Base-by-base conservation (phyloP, 805 yeast species). In the Danielia reshetovae region DNA sequence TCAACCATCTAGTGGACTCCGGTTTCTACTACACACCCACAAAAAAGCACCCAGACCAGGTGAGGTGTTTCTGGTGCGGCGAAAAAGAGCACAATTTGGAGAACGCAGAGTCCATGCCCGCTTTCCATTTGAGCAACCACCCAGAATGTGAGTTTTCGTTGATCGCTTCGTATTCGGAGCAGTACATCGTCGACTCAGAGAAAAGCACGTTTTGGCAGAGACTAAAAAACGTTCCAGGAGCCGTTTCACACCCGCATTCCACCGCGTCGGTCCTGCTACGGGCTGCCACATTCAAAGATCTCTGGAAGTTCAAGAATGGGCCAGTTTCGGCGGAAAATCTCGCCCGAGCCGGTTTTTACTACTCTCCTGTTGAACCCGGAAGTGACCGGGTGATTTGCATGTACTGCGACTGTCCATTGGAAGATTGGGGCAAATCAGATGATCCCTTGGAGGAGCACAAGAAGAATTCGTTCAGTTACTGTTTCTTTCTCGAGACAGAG, bases 21-120 rank as follows among this genome's bases (percentile, higher is more conserved):
- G 89, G 90, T 1, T 76, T 82, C 60, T 75, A 62, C 56, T 82
- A 61, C 54, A 68, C 71, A 30, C 88, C 79, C 21, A 60, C 65
- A 9, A 60, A 66, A 34, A 57, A 60, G 21, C 58, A 65, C 29
- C 56, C 49, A 3, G 80, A 76, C 46, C 68, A 76, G 34, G 74
- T 74, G 7, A 67, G 77, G 11, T 83, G 90, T 55, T 71, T 69
- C 35, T 61, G 67, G 47, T 83, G 90, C 55, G 60, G 68, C 18
- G 62, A 62, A 37, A 49, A 48, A 19, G 65, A 59, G 32, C 47
- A 48, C 17, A 50, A 48, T 25, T 32, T 55, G 4, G 47, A 40
- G 7, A 52, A 47, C 7, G 40, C 45, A 5, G 34, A 34, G 6
- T 38, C 48, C 9, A 42, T 54, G 10, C 43, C 45, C 11, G 43